Evolutionary conservation across 164 flowering plant genomes (phyloP), one percentile per base, ranked within the genome.

Genomic region (Sedum album): DNA sequence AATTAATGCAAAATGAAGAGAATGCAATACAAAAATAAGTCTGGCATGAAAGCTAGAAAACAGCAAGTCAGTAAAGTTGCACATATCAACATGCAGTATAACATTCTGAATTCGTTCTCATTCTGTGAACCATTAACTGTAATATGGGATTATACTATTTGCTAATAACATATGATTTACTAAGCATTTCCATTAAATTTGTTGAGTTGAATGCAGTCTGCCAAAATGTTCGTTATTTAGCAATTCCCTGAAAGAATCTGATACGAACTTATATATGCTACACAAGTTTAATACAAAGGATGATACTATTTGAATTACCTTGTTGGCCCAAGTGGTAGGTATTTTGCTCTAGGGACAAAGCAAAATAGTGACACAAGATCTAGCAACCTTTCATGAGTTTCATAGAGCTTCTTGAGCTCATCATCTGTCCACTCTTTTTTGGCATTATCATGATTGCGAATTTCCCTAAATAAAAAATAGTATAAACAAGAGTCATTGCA

Each of bases 361-460:
- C 99, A 94, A 79, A 91, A 94, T 31, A 94, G 76, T 25, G 96
- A 91, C 79, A 90, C 99, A 60, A 86, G 90, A 82, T 94, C 93
- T 67, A 94, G 85, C 80, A 94, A 76, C 77, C 82, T 84, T 81
- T 94, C 99, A 84, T 94, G 99, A 33, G 97, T 86, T 77, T 90
- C 96, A 75, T 94, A 94, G 6, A 94, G 88, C 70, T 91, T 90
- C 84, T 91, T 94, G 51, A 94, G 96, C 71, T 94, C 99, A 42
- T 87, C 96, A 80, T 94, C 99, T 57, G 91, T 80, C 99, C 99
- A 94, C 75, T 94, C 99, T 70, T 94, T 91, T 69, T 90, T 90
- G 28, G 91, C 79, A 81, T 94, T 94, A 74, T 94, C 99, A 70
- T 94, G 99, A 72, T 89, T 84, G 67, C 97, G 86, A 75, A 90